Evolutionary conservation across 2,329 filamentous ascomycete genomes (phyloP).

Genomic region (Ustilaginoidea virens): DNA sequence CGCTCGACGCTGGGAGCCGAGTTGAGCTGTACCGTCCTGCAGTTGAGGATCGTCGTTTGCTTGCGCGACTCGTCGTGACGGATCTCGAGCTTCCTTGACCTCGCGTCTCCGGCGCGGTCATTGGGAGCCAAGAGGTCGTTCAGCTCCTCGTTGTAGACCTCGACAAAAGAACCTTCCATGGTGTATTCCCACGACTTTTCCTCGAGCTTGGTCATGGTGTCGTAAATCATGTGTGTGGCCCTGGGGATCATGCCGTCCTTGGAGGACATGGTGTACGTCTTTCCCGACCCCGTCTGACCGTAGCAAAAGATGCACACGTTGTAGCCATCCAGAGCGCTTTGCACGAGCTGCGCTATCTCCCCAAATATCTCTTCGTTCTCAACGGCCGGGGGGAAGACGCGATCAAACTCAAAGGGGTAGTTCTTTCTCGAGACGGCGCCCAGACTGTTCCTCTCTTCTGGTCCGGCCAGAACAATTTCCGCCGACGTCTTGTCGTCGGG

Average conservation of each 20-base stretch:
- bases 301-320: constrained; percentile 99
- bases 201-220: constrained; percentile 65
- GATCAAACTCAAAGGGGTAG: constrained; percentile 80
- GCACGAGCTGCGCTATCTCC: constrained; percentile 92
- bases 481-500: constrained; percentile 75
- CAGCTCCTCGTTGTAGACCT: constrained; percentile 96
- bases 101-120: constrained; percentile 50
- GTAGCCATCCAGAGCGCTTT: constrained; percentile 91
- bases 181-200: constrained; percentile 90
- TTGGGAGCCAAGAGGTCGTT: constrained; percentile 61
- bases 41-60: constrained; percentile 69
- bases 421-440: constrained; percentile 63
- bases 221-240: constrained; percentile 86
- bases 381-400: constrained; percentile 67
- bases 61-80: constrained; percentile 71
- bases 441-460: constrained; percentile 69
- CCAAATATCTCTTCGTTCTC: constrained; percentile 82
- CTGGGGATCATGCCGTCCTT: constrained; percentile 87
- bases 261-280: constrained; percentile 92
- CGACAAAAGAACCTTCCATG: constrained; percentile 90
- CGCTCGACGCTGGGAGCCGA: constrained; percentile 65
- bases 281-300: constrained; percentile 91
- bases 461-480: constrained; percentile 71
- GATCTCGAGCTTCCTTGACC: constrained; percentile 71
- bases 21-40: constrained; percentile 61